Evolutionary conservation across 2,329 filamentous ascomycete genomes (phyloP).

Genomic region (Penicillium corylophilum): DNA sequence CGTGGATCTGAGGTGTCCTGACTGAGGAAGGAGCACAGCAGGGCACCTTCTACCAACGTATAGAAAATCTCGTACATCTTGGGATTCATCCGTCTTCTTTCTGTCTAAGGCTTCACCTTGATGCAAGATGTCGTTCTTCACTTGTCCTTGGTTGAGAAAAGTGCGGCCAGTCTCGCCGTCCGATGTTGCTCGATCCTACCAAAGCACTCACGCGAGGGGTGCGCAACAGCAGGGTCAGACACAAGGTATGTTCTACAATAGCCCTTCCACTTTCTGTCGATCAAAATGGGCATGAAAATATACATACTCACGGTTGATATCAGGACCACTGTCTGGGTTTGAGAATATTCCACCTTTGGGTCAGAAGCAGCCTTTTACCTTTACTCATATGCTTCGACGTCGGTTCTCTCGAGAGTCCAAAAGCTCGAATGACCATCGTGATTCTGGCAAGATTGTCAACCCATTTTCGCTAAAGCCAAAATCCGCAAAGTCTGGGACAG

Average conservation of each 20-base stretch:
- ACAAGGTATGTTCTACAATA: neutral
- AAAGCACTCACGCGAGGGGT: slow-evolving; percentile 5
- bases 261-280: neutral
- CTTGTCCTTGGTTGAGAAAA: slow-evolving; percentile 28
- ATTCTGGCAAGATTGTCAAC: slow-evolving; percentile 16
- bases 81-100: neutral
- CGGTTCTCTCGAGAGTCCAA: slow-evolving; percentile 35
- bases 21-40: neutral
- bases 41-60: neutral
- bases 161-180: slow-evolving; percentile 16
- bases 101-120: neutral
- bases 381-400: slow-evolving; percentile 33
- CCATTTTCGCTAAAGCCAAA: slow-evolving; percentile 20
- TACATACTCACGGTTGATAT: neutral
- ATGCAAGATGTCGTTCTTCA: slow-evolving; percentile 23
- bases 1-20: neutral
- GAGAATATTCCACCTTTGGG: slow-evolving; percentile 6
- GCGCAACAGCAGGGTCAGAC: slow-evolving; percentile 12
- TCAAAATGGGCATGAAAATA: neutral
- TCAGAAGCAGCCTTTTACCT: slow-evolving; percentile 17
- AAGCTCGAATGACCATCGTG: slow-evolving; percentile 15
- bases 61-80: neutral
- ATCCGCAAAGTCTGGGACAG: slow-evolving; percentile 5
- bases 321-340: slow-evolving; percentile 6
- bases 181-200: slow-evolving; percentile 11